These are phyloP conservation scores for Calonectria pteridis DNA, from an alignment of 2,329 filamentous ascomycete species.

Conservation along the genomic window DNA sequence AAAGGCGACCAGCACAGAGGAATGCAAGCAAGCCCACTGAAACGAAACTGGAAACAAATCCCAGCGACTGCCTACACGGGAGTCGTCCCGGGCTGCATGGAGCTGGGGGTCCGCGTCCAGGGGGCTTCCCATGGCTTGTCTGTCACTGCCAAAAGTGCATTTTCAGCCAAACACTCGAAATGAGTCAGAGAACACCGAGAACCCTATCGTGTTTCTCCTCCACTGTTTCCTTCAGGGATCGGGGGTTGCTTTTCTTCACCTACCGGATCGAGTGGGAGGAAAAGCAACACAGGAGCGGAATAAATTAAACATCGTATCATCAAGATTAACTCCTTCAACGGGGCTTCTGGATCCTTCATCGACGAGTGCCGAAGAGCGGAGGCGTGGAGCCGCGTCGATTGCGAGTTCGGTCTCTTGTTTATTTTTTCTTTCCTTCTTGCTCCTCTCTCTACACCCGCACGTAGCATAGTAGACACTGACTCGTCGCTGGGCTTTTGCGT, in stretches of 20 bases:
- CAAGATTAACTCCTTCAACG: constrained; percentile 20
- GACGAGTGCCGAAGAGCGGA: constrained; percentile 16
- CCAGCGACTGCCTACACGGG: constrained; percentile 11
- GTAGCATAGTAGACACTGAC: background rate
- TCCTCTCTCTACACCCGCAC: background rate
- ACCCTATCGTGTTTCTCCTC: background rate
- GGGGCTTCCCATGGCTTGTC: constrained; percentile 5
- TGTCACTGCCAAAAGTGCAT: background rate
- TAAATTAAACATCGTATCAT: constrained; percentile 24
- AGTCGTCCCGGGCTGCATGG: constrained; percentile 7
- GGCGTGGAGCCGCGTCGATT: constrained; percentile 23
- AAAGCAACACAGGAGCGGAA: constrained; percentile 5
- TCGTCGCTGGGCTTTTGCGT: background rate
- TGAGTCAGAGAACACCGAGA: background rate
- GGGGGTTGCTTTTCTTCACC: background rate
- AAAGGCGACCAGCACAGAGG: constrained; percentile 21
- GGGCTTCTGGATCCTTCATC: constrained; percentile 35
- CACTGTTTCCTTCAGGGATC: background rate
- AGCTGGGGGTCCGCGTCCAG: constrained; percentile 27
- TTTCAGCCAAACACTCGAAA: constrained; percentile 3
- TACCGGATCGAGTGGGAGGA: background rate
- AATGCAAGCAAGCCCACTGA: constrained; percentile 33
- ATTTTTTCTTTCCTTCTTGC: background rate
- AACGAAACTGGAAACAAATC: constrained; percentile 35
- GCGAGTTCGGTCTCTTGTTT: background rate